Conservation (phyloP, 352 stramenopile genomes). For the Thalassiosira ordinaria region DNA sequence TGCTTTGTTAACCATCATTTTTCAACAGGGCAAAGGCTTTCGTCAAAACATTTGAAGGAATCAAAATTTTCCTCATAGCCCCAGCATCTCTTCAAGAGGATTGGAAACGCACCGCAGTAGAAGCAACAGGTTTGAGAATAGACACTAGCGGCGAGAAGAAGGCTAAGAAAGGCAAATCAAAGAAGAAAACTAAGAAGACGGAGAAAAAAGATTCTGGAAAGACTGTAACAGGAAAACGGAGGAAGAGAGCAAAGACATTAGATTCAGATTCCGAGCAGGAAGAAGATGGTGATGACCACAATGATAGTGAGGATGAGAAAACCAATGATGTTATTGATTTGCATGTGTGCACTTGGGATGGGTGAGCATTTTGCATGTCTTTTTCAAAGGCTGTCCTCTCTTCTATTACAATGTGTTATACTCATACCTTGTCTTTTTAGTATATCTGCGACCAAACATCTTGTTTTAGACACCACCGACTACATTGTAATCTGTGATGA, state of each 20-base stretch:
- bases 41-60: constrained; percentile 59
- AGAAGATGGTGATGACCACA: too few species aligned
- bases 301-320: neutral
- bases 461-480: constrained; percentile 40
- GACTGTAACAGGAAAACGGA: constrained; percentile 35
- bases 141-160: constrained; percentile 42
- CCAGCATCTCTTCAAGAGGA: constrained; percentile 70
- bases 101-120: constrained; percentile 69
- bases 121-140: constrained; percentile 57
- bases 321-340: constrained; percentile 32
- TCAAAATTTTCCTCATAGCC: constrained; percentile 76
- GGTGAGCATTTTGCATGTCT: too few species aligned
- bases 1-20: too few species aligned
- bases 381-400: too few species aligned
- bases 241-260: constrained; percentile 24
- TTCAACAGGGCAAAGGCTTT: constrained; percentile 77
- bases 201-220: constrained; percentile 19
- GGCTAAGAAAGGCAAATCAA: constrained; percentile 44
- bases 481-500: constrained; percentile 82
- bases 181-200: constrained; percentile 46
- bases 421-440: too few species aligned
- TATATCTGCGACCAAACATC: constrained; percentile 31
- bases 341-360: too few species aligned
- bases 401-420: too few species aligned
- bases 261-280: constrained; percentile 11